Evolutionary conservation across 352 stramenopile genomes (phyloP).

Genomic region (Globisporangium yorkense): DNA sequence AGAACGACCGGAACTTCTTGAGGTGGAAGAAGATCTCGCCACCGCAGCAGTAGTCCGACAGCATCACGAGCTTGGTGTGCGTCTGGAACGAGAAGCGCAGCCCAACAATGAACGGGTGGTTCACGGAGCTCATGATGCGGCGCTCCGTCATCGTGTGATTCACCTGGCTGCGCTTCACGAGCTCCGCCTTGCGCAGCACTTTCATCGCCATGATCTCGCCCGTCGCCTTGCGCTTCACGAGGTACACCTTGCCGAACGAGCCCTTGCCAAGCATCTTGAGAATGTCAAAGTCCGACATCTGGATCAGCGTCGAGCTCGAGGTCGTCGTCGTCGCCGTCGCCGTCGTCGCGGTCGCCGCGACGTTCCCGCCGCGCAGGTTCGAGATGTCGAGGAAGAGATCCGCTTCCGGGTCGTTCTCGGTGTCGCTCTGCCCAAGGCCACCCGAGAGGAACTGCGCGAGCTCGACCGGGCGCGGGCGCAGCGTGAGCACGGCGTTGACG

Average conservation of each 20-base stretch:
- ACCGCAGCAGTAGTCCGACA: constrained; percentile 87
- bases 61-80: constrained; percentile 88
- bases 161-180: constrained; percentile 87
- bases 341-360: constrained; percentile 6
- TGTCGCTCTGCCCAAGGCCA: constrained; percentile 28
- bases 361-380: constrained; percentile 13
- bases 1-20: constrained; percentile 89
- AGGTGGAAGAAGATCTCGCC: constrained; percentile 92
- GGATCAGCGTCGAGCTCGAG: constrained; percentile 24
- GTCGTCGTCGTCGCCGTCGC: constrained; percentile 11
- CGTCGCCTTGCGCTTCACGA: constrained; percentile 86
- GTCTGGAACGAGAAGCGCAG: constrained; percentile 92
- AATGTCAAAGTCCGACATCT: constrained; percentile 93
- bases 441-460: constrained; percentile 62
- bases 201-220: constrained; percentile 86
- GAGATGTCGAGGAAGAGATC: constrained; percentile 37
- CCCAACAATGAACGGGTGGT: constrained; percentile 97
- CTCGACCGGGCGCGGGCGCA: constrained; percentile 60
- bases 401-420: constrained; percentile 58
- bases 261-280: constrained; percentile 97
- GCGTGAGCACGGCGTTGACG: constrained; percentile 69
- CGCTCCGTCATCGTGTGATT: constrained; percentile 87
- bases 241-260: constrained; percentile 97
- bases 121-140: constrained; percentile 84
- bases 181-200: constrained; percentile 78